A percentile compares a stretch with the other conserved stretches of the same genome.
Evolutionary conservation across 495 filamentous ascomycete genomes (phyloP).

Genomic region (Penicillium psychrofluorescens): DNA sequence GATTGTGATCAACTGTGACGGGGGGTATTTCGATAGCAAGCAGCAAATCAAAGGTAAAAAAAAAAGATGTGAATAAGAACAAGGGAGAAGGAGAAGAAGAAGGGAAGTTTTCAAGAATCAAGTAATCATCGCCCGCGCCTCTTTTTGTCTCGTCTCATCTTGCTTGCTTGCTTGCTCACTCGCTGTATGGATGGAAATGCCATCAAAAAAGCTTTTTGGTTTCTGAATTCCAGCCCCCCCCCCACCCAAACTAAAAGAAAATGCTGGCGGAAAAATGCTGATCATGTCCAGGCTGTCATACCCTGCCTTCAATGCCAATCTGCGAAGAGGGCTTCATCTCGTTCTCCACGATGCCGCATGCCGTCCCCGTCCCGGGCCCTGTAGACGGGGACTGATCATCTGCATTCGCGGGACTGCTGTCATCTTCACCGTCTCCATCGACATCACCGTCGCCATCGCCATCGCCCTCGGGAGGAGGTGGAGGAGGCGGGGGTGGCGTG

Average conservation of each 20-base stretch:
- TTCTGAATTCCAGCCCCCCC: no score
- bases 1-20: background rate
- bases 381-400: no score
- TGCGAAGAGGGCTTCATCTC: conserved; percentile 8
- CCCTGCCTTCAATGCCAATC: conserved; percentile 17
- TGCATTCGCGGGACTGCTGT: background rate
- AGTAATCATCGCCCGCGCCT: conserved; percentile 1
- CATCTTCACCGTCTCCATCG: conserved; percentile 11
- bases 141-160: background rate
- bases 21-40: background rate
- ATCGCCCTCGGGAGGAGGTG: conserved; percentile 7
- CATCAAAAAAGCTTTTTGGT: background rate
- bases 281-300: conserved; percentile 4
- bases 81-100: conserved; percentile 5
- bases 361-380: conserved; percentile 1
- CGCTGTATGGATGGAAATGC: conserved; percentile 5
- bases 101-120: conserved; percentile 1
- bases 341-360: background rate
- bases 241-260: conserved; percentile 3
- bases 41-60: background rate
- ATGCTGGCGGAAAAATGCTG: background rate
- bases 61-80: conserved; percentile 1
- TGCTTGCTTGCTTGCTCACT: background rate
- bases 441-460: conserved; percentile 19
- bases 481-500: conserved; percentile 23